Evolutionary conservation across 2,329 filamentous ascomycete genomes (phyloP).

Genomic region (Plenodomus tracheiphilus): DNA sequence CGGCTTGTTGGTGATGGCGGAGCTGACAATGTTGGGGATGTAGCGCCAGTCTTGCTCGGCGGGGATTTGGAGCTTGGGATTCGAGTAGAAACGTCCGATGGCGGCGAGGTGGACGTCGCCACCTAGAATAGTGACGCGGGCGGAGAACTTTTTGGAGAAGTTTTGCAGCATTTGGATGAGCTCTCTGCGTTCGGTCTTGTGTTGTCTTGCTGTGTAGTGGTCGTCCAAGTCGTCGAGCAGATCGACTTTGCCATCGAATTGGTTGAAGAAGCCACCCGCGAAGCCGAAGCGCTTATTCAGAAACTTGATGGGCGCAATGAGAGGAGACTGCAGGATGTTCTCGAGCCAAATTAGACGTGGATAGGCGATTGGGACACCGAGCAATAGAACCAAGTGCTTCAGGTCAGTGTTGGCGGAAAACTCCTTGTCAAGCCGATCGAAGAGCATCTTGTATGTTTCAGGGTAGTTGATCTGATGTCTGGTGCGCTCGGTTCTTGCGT

Average conservation of each 20-base stretch:
- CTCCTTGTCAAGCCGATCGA: constrained; percentile 58
- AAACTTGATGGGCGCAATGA: constrained; percentile 87
- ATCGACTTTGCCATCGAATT: constrained; percentile 80
- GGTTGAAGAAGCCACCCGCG: constrained; percentile 84
- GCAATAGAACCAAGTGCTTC: constrained; percentile 64
- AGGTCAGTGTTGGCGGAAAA: constrained; percentile 58
- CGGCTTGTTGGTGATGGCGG: constrained; percentile 70
- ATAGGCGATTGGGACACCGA: constrained; percentile 72
- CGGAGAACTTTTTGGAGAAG: constrained; percentile 57
- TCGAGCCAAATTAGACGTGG: constrained; percentile 91
- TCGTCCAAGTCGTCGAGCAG: constrained; percentile 68
- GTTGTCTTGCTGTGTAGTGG: constrained; percentile 84
- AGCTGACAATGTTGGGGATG: constrained; percentile 67
- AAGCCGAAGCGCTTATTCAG: constrained; percentile 89
- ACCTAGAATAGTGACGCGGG: constrained; percentile 64
- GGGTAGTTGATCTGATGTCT: constrained; percentile 90
- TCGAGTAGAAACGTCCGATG: constrained; percentile 66
- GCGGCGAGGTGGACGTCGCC: constrained; percentile 68
- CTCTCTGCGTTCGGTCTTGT: constrained; percentile 83
- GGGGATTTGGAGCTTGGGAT: constrained; percentile 59
- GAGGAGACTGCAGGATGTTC: constrained; percentile 82
- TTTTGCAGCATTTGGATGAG: constrained; percentile 69
- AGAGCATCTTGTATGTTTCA: constrained; percentile 65
- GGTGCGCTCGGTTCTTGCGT: constrained; percentile 73
- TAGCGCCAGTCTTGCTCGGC: constrained; percentile 64